Conservation (phyloP, 2,329 filamentous ascomycete genomes). For the Tolypocladium ovalisporum region DNA sequence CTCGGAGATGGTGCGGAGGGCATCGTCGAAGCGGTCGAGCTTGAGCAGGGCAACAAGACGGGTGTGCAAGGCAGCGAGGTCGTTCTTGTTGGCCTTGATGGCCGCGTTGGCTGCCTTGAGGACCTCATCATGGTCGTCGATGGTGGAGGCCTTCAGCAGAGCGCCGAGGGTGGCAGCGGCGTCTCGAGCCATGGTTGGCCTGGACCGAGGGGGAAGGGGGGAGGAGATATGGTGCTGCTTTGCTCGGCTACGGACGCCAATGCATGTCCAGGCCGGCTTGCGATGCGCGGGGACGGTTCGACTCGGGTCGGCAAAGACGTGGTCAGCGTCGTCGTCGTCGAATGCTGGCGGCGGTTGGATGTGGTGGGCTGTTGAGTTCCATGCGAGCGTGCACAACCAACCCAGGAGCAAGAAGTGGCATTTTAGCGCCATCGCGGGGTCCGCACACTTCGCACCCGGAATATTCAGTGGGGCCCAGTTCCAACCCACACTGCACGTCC, state of each 20-base stretch:
- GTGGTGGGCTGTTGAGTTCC: too few relatives aligned
- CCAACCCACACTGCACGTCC: too few relatives aligned
- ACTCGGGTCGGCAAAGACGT: too few relatives aligned
- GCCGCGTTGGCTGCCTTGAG: slow-evolving; percentile 53
- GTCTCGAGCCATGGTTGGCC: slow-evolving; percentile 27
- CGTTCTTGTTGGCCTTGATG: slow-evolving; percentile 48
- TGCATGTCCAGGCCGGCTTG: neutral
- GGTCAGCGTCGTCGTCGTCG: neutral
- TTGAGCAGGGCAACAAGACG: slow-evolving; percentile 68
- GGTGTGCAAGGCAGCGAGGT: slow-evolving; percentile 53
- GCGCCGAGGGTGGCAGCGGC: slow-evolving; percentile 39
- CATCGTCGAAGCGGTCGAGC: slow-evolving; percentile 73
- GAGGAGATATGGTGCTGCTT: neutral
- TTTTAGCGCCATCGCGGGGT: neutral
- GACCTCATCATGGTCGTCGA: slow-evolving; percentile 64
- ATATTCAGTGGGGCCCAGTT: neutral
- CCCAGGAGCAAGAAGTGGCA: neutral
- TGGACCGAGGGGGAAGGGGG: too few relatives aligned
- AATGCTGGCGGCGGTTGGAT: too few relatives aligned
- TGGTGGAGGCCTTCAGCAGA: slow-evolving; percentile 42
- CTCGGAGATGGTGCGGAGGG: slow-evolving; percentile 55
- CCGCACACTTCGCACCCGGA: neutral
- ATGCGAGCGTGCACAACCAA: too few relatives aligned
- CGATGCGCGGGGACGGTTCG: neutral
- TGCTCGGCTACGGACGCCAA: neutral